Evolutionary conservation across 2,329 filamentous ascomycete species (phyloP).

Genomic region (Remersonia thermophila): DNA sequence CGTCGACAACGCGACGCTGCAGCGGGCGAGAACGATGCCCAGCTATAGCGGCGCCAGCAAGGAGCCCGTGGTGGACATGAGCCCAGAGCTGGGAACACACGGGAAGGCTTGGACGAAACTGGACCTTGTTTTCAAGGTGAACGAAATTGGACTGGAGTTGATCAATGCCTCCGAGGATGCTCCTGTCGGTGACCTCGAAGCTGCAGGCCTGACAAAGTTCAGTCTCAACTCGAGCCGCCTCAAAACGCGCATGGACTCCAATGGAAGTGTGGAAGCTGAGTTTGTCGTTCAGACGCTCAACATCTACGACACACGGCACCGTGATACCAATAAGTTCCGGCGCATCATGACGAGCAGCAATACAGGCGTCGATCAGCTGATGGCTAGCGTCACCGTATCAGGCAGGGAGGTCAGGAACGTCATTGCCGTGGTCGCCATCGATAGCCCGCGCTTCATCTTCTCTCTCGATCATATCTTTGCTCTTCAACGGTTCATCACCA

Average conservation of each 20-base stretch:
- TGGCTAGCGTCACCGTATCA: slow-evolving; percentile 91
- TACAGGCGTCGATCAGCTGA: slow-evolving; percentile 90
- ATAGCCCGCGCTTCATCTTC: slow-evolving; percentile 89
- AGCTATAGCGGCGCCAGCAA: slow-evolving; percentile 25
- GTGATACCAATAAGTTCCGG: slow-evolving; percentile 87
- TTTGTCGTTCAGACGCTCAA: slow-evolving; percentile 89
- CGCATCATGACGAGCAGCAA: slow-evolving; percentile 98
- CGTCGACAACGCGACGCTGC: slow-evolving; percentile 46
- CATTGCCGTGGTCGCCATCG: slow-evolving; percentile 84
- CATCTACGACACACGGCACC: slow-evolving; percentile 79
- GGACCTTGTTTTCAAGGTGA: slow-evolving; percentile 80
- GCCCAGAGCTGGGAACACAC: slow-evolving; percentile 57
- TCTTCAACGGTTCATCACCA: slow-evolving; percentile 68
- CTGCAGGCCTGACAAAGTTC: slow-evolving; percentile 81
- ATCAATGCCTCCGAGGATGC: slow-evolving; percentile 63
- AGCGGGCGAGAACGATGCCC: slow-evolving; percentile 35
- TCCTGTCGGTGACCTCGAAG: slow-evolving; percentile 66
- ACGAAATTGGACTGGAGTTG: slow-evolving; percentile 78
- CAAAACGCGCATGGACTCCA: slow-evolving; percentile 86
- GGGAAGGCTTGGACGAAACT: slow-evolving; percentile 80
- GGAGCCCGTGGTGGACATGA: slow-evolving; percentile 39
- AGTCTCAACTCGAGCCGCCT: slow-evolving; percentile 85
- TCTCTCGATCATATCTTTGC: slow-evolving; percentile 92
- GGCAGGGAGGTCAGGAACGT: slow-evolving; percentile 69
- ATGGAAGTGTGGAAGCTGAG: slow-evolving; percentile 84